Base-by-base conservation (phyloP, 1,284 basidiomycete genomes). In the Thelephora terrestris region DNA sequence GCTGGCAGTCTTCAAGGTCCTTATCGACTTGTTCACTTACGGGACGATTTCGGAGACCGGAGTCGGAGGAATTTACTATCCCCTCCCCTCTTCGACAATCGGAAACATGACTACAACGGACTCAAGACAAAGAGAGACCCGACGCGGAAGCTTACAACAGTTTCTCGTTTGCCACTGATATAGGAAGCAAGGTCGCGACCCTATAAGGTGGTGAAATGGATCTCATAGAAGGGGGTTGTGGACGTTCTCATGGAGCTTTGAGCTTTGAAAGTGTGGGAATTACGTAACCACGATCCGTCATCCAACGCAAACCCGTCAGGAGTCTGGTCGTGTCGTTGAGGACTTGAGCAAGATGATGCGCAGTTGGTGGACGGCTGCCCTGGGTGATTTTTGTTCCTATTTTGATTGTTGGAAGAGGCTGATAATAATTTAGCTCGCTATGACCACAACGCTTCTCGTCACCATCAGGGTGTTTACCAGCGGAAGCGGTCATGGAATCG, bases 391-490 rank as follows among this genome's bases (percentile, higher is more conserved):
- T 34, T 29, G 20, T 34, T 38, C 42, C 23, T 29, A 23, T 21
- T 24, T n/a, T 10, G 48, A 47, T 32, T 51, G 50, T 35, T 55
- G 25, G 43, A 50, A 50, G 16, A 36, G 40, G 7, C 46, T 20
- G 12, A 38, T 16, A 23, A 48, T 27, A 9, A 4, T 1, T 20
- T 45, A 91, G 91, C 75, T 49, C 82, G 85, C 25, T 99, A 97
- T 62, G 96, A 99, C 67, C 76, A 81, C 23, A 91, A 93, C 51
- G 96, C 95, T 0, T 96, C 92, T 7, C 79, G 96, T 27, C 99
- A 99, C 62, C 94, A 98, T 67, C 78, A 87, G 54, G 91, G 84
- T 17, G 95, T 99, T 20, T 99, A 99, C 66, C 74, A 80, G 38
- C 84, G 92, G 51, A 98, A 99, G 69, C 91, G 95, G 78, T 86